A percentile compares a stretch with the other conserved stretches of the same genome.
These are phyloP conservation scores for Ceratocystis variospora DNA, from an alignment of 2,329 filamentous ascomycete genomes.

Conservation along the genomic window DNA sequence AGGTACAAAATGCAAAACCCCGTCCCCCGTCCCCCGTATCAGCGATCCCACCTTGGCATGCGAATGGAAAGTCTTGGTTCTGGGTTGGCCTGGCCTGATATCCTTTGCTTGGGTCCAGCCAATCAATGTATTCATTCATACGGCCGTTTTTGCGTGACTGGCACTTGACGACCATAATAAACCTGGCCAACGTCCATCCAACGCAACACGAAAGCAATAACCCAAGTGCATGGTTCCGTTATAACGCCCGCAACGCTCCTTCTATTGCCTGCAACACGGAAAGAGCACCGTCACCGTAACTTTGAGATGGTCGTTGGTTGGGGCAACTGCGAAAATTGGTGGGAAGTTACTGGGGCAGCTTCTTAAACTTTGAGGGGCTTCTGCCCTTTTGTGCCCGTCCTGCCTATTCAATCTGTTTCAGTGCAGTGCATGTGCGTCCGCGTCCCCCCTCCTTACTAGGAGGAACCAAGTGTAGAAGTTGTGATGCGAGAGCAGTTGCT, in stretches of 20 bases:
- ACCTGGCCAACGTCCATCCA: background rate
- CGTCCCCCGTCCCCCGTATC: slow-evolving; percentile 1
- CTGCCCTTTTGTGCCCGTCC: background rate
- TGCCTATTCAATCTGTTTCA: background rate
- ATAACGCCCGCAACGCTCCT: slow-evolving; percentile 16
- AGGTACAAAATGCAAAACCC: background rate
- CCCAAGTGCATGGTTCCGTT: slow-evolving; percentile 11
- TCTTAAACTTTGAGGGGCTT: background rate
- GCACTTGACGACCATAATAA: background rate
- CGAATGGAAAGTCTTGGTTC: background rate
- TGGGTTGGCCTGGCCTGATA: background rate
- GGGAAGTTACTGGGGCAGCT: background rate
- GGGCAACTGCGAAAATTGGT: background rate
- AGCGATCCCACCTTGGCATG: background rate
- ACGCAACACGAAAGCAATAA: background rate
- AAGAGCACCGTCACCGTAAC: slow-evolving; percentile 5
- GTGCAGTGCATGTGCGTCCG: background rate
- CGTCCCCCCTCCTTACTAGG: background rate
- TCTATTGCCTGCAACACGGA: slow-evolving; percentile 9
- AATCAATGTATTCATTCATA: background rate
- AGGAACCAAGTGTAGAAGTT: background rate
- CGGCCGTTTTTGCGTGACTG: background rate
- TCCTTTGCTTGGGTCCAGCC: too few relatives aligned
- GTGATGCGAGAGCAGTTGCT: background rate
- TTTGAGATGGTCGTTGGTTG: background rate